Evolutionary conservation across 2,329 filamentous ascomycete species (phyloP), one percentile per base, ranked within the genome.

Genomic region (Cladosporium sp.): DNA sequence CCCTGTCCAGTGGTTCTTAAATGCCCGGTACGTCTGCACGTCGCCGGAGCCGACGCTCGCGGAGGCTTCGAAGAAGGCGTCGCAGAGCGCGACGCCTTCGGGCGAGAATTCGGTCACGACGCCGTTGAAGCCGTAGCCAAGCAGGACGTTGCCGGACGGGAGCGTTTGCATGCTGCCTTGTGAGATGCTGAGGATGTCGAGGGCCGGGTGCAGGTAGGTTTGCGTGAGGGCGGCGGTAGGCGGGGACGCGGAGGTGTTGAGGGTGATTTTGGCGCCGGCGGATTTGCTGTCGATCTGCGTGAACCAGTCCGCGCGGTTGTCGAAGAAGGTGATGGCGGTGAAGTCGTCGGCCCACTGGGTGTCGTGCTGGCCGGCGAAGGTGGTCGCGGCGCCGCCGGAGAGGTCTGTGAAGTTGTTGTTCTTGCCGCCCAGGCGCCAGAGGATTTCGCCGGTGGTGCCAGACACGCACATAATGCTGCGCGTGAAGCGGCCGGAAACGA

Each of bases 121-220:
- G 1, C 63, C 62, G 14, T 64, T 60, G 34, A 69, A 60, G 3
- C 80, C 79, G 74, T 78, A 83, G 53, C 78, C 77, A n/a, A 83
- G 72, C 11, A 83, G 62, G 2, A 76, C 73, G 34, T 56, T 51
- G 16, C 74, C 74, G 2, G 43, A 43, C 0, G 75, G 72, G 0
- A 83, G 69, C 1, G 78, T 61, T 56, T 84, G 80, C 28, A 77
- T 74, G 40, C 71, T 74, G 2, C 75, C 75, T 58, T 78, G 75
- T 0, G 74, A 9, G 71, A 77, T 55, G 68, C 74, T 54, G 72
- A 71, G 3, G 68, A 68, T 57, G 6, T 48, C 37, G 4, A 59
- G 57, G 14, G 52, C 51, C 1, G 62, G 53, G 40, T 65, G 57
- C 16, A 52, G 46, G 57, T 64, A 66, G 3, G 57, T 53, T 32